Evolutionary conservation across 2,329 filamentous ascomycete species (phyloP).

Genomic region (Aspergillus fumigatiaffinis): DNA sequence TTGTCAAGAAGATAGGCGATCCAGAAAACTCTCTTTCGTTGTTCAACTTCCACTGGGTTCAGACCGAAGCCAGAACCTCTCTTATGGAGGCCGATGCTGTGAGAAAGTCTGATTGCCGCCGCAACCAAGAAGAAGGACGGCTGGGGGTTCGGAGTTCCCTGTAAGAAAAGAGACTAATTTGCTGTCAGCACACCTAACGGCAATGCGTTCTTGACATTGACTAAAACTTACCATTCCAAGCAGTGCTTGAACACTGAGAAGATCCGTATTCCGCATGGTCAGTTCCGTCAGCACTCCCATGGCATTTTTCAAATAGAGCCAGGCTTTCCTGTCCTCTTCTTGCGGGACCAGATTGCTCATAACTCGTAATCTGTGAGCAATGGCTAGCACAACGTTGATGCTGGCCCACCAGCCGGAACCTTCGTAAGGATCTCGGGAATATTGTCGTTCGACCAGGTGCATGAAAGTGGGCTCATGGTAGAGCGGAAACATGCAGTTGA

Average conservation of each 20-base stretch:
- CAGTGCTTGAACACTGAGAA: slow-evolving; percentile 89
- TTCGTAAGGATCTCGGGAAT: slow-evolving; percentile 86
- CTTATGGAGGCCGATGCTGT: slow-evolving; percentile 94
- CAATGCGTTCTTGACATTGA: background rate
- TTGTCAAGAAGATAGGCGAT: slow-evolving; percentile 72
- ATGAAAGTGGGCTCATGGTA: slow-evolving; percentile 99
- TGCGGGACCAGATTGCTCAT: slow-evolving; percentile 91
- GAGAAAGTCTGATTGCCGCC: slow-evolving; percentile 82
- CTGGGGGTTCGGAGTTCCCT: slow-evolving; percentile 94
- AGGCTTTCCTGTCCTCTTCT: slow-evolving; percentile 90
- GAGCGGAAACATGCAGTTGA: slow-evolving; percentile 97
- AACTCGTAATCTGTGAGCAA: slow-evolving; percentile 83
- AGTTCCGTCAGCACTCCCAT: slow-evolving; percentile 90
- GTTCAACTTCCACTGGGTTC: slow-evolving; percentile 90
- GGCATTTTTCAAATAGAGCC: slow-evolving; percentile 94
- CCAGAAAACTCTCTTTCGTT: slow-evolving; percentile 75
- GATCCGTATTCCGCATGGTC: slow-evolving; percentile 91
- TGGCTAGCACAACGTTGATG: slow-evolving; percentile 89
- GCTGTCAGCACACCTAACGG: slow-evolving; percentile 6
- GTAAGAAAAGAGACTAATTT: slow-evolving; percentile 73
- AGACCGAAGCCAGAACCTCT: slow-evolving; percentile 88
- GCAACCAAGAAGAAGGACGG: slow-evolving; percentile 88
- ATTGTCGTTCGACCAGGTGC: slow-evolving; percentile 92
- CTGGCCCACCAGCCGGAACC: slow-evolving; percentile 98
- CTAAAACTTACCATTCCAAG: slow-evolving; percentile 67